Evolutionary conservation across 768 basidiomycete species (phyloP).

Genomic region (Omphalotus guepiniiformis): DNA sequence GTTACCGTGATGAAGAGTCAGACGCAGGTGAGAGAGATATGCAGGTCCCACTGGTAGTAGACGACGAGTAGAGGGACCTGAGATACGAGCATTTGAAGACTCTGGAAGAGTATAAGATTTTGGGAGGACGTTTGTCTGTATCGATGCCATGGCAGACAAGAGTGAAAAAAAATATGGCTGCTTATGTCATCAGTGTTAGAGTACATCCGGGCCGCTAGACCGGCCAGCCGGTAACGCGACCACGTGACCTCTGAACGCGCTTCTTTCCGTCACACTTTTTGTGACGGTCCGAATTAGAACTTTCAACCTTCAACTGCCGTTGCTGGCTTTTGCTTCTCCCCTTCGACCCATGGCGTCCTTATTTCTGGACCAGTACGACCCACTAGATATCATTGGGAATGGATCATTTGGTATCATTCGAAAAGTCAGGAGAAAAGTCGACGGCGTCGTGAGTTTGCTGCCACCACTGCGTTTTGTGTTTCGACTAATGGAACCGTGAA

Average conservation of each 20-base stretch:
- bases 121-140: constrained; percentile 34
- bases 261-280: too few relatives aligned
- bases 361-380: constrained; percentile 80
- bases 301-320: background rate
- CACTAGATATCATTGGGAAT: constrained; percentile 91
- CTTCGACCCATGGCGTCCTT: constrained; percentile 22
- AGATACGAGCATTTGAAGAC: constrained; percentile 30
- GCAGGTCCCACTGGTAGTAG: constrained; percentile 86
- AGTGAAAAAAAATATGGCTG: constrained; percentile 1
- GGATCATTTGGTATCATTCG: constrained; percentile 98
- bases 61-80: constrained; percentile 15
- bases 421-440: constrained; percentile 82
- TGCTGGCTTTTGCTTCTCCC: background rate
- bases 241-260: too few relatives aligned
- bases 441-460: constrained; percentile 63
- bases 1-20: constrained; percentile 68
- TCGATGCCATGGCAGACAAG: constrained; percentile 20
- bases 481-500: constrained; percentile 23
- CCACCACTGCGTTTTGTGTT: constrained; percentile 1
- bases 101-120: constrained; percentile 38
- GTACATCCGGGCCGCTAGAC: too few relatives aligned
- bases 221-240: too few relatives aligned
- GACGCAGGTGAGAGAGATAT: constrained; percentile 77
- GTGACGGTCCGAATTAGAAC: background rate
- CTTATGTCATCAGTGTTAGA: too few relatives aligned